phyloP scores from a whole-genome alignment of 129 eudicot species.

The Artemisia annua region DNA sequence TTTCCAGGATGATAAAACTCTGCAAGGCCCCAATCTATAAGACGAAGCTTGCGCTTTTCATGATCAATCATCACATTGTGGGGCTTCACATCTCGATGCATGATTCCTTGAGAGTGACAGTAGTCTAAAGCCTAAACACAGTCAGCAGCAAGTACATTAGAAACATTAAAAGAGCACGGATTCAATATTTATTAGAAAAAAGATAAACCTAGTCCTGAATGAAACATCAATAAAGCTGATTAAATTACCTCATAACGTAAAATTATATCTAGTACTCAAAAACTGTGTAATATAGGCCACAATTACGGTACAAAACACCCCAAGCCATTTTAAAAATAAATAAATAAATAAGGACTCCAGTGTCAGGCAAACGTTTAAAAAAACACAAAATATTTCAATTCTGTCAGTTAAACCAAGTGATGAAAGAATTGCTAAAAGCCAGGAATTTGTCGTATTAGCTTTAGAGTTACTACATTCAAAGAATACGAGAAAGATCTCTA shows the following conservation, averaged over 20 bases:
- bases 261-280: no score
- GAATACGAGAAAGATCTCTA: no score
- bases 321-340: no score
- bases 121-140: conserved; percentile 78
- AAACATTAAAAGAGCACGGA: neutral
- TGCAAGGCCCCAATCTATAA: conserved; percentile 93
- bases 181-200: neutral
- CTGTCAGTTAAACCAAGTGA: no score
- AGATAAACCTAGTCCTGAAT: neutral
- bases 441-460: no score
- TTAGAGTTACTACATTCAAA: no score
- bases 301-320: no score
- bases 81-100: conserved; percentile 96
- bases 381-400: no score
- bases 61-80: conserved; percentile 96
- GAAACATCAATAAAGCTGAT: neutral
- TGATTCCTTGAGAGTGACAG: conserved; percentile 91
- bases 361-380: no score
- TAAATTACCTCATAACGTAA: neutral
- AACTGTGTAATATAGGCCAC: no score
- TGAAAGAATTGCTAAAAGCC: no score
- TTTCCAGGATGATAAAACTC: conserved; percentile 90
- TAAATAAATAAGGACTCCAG: no score
- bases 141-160: neutral
- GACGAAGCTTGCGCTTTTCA: conserved; percentile 86